phyloP scores from a whole-genome alignment of 2,329 filamentous ascomycete genomes.

The Sporothrix euskadiensis region DNA sequence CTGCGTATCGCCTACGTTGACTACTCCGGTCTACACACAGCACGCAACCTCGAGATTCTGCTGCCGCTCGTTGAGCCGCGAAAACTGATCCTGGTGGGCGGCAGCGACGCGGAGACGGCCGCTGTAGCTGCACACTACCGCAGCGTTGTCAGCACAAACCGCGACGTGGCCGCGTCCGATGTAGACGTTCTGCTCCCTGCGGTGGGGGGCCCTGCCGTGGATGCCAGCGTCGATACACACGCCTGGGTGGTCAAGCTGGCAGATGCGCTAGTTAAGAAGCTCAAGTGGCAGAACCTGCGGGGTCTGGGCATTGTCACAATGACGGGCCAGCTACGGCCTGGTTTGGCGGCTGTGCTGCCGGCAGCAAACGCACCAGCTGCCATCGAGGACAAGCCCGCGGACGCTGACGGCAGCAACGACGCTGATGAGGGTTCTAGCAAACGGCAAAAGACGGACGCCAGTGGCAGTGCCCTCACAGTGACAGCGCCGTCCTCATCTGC shows the following conservation, averaged over 20 bases:
- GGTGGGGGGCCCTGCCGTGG: slow-evolving; percentile 66
- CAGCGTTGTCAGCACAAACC: slow-evolving; percentile 57
- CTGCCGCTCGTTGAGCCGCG: slow-evolving; percentile 91
- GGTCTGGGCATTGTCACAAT: slow-evolving; percentile 91
- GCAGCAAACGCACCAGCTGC: slow-evolving; percentile 39
- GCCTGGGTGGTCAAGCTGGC: slow-evolving; percentile 94
- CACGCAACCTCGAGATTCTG: slow-evolving; percentile 89
- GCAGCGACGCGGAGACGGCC: slow-evolving; percentile 74
- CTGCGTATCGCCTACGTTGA: slow-evolving; percentile 85
- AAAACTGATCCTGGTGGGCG: slow-evolving; percentile 90
- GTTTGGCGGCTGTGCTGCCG: slow-evolving; percentile 35
- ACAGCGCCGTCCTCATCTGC: slow-evolving; percentile 31
- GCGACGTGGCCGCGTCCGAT: slow-evolving; percentile 48
- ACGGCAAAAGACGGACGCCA: slow-evolving; percentile 50
- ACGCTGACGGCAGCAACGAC: slow-evolving; percentile 35
- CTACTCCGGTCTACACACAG: slow-evolving; percentile 89
- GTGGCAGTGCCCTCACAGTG: neutral
- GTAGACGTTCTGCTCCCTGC: slow-evolving; percentile 79
- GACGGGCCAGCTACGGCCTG: slow-evolving; percentile 64
- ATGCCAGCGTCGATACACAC: slow-evolving; percentile 96
- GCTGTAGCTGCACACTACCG: slow-evolving; percentile 78
- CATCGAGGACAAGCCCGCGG: slow-evolving; percentile 40
- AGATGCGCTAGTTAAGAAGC: slow-evolving; percentile 76
- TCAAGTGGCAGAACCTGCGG: slow-evolving; percentile 93
- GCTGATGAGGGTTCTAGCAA: slow-evolving; percentile 51